These are phyloP conservation scores for Sutorius australiensis DNA, from an alignment of 768 basidiomycete species.

Conservation along the genomic window DNA sequence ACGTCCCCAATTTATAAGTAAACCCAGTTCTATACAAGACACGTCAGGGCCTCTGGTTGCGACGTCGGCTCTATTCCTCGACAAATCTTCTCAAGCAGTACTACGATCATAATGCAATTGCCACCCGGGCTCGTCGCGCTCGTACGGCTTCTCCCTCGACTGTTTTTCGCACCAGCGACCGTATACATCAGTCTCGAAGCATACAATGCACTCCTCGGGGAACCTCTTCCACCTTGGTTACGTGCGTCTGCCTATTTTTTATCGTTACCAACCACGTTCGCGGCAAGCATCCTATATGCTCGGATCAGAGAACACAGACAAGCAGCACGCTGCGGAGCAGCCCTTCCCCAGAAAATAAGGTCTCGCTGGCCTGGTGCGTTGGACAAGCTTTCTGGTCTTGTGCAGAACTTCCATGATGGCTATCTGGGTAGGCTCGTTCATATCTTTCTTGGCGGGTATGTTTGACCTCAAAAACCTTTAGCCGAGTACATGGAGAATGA, in stretches of 20 bases:
- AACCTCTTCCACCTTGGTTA: slow-evolving; percentile 10
- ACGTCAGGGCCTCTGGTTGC: background rate
- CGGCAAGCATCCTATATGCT: slow-evolving; percentile 36
- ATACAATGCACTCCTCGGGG: slow-evolving; percentile 7
- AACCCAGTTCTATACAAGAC: too few relatives aligned
- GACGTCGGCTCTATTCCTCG: background rate
- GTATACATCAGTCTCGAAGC: slow-evolving; percentile 12
- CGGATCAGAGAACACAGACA: slow-evolving; percentile 39
- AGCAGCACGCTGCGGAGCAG: slow-evolving; percentile 45
- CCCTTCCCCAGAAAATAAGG: slow-evolving; percentile 36
- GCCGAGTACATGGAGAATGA: slow-evolving; percentile 13
- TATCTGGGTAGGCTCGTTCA: slow-evolving; percentile 41
- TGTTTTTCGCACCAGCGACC: slow-evolving; percentile 18
- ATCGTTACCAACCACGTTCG: slow-evolving; percentile 24
- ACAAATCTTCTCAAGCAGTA: background rate
- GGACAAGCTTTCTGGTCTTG: slow-evolving; percentile 41
- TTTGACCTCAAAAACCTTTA: background rate
- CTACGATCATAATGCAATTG: slow-evolving; percentile 1
- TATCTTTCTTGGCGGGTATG: background rate
- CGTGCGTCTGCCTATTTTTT: slow-evolving; percentile 17
- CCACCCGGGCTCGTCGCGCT: slow-evolving; percentile 35
- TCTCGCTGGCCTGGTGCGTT: slow-evolving; percentile 44
- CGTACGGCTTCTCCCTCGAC: slow-evolving; percentile 26
- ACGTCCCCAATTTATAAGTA: background rate
- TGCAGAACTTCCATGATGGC: slow-evolving; percentile 39